Base-by-base conservation (phyloP, 106 monocot species). In the Narthecium ossifragum region DNA sequence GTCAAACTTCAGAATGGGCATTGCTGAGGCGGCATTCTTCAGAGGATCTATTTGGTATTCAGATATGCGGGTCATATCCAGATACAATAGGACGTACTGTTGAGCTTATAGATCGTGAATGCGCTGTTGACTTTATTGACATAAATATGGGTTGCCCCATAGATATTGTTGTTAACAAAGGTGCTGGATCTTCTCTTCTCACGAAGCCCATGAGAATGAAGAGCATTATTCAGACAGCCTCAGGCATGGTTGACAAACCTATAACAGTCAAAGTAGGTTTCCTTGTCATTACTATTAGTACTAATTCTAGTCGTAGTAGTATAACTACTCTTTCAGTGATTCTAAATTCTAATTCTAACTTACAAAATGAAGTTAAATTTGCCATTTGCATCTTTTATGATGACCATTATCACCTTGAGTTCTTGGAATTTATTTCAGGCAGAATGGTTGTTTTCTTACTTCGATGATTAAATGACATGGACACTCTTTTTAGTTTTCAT, bases 121-220 rank as follows among this genome's bases (percentile, higher is more conserved):
- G 93, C 27, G 26, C 49, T 30, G 71, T 90, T 75, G 93, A 94
- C 48, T 94, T 85, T 52, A 73, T 94, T 62, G 93, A 94, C 59
- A 85, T 90, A 40, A 94, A 89, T 72, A 94, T 94, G 93, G 93
- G 93, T 26, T 94, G 93, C 55, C 93, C 93, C 22, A 94, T 94
- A 61, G 93, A 94, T 63, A 40, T 90, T 54, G 83, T 94, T 57
- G 82, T 82, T 47, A 94, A 94, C 78, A 94, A 80, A 71, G 89
- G 89, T 34, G 89, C 93, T 67, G 93, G 93, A 32, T 94, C 93
- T 70, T 76, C 77, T 75, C 74, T 94, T 52, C 79, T 94, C 25
- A 89, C 66, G 39, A 94, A 94, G 63, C 89, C 93, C 53, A 75
- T 78, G 79, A 73, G 93, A 60, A 86, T 90, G 75, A 90, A 89